Conservation (phyloP, 2,329 filamentous ascomycete genomes). For the Fusarium sp. region DNA sequence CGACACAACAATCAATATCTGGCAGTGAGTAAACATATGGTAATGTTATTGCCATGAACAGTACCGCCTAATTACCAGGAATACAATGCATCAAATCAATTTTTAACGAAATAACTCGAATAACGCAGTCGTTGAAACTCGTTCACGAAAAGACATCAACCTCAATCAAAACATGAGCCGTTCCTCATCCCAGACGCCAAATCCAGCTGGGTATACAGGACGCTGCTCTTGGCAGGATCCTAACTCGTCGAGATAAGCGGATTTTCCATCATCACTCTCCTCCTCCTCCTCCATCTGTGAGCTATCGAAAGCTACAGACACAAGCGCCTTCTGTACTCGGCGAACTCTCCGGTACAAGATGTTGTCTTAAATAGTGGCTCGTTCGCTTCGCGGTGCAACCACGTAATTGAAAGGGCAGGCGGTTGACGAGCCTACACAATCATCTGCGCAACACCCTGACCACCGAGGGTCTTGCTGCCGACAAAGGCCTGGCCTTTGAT, state of each 20-base stretch:
- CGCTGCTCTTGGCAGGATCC: conserved; percentile 40
- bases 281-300: background rate
- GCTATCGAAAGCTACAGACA: background rate
- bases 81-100: conserved; percentile 19
- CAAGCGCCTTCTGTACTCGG: background rate
- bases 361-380: background rate
- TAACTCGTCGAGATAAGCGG: conserved; percentile 38
- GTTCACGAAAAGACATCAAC: conserved; percentile 33
- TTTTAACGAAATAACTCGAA: conserved; percentile 23
- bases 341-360: background rate
- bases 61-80: background rate
- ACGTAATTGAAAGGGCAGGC: background rate
- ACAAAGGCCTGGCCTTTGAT: conserved; percentile 87
- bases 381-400: conserved; percentile 1
- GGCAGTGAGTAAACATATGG: background rate
- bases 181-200: conserved; percentile 48
- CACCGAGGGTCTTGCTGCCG: conserved; percentile 95
- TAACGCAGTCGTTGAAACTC: conserved; percentile 30
- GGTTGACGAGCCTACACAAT: conserved; percentile 74
- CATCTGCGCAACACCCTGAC: conserved; percentile 95
- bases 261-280: conserved; percentile 19
- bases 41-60: background rate
- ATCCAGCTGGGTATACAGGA: conserved; percentile 44
- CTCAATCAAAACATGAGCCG: conserved; percentile 41
- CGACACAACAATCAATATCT: background rate